phyloP scores from a whole-genome alignment of 129 eudicot species.

The Centaurea solstitialis region DNA sequence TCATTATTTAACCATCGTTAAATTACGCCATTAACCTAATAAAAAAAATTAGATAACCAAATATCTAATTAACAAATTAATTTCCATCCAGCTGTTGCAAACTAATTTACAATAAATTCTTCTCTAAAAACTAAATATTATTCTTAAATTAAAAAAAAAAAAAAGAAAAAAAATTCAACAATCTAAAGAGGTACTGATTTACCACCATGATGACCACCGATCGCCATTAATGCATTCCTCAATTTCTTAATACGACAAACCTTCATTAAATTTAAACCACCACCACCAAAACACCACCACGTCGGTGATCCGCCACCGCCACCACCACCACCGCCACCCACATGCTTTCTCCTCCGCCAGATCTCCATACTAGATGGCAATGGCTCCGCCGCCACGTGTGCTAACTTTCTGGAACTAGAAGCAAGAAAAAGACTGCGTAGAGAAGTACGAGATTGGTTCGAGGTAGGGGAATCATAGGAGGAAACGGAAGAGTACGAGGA shows the following conservation, averaged over 20 bases:
- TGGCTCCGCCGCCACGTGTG: not conserved
- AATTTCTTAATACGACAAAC: constrained; percentile 33
- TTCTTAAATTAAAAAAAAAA: not conserved
- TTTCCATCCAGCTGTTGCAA: not conserved
- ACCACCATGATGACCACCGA: constrained; percentile 45
- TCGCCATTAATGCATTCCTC: constrained; percentile 44
- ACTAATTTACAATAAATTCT: not conserved
- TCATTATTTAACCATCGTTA: too few relatives aligned
- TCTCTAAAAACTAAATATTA: not conserved
- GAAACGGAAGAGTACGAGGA: constrained; percentile 21
- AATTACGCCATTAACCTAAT: too few relatives aligned
- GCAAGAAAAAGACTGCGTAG: constrained; percentile 29
- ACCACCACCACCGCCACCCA: not conserved
- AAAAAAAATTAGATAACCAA: too few relatives aligned
- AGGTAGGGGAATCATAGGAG: not conserved
- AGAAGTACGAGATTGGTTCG: constrained; percentile 3
- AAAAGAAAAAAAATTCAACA: not conserved
- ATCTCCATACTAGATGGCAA: constrained; percentile 17
- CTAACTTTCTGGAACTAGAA: constrained; percentile 21
- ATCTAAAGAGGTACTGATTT: not conserved
- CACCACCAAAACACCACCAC: constrained; percentile 47
- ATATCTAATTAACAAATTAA: too few relatives aligned
- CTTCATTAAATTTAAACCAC: not conserved
- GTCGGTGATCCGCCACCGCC: constrained; percentile 14
- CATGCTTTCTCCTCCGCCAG: constrained; percentile 12